Conservation (phyloP, 371 early-diverging fungal genomes). For the Syncephalastrum racemosum region DNA sequence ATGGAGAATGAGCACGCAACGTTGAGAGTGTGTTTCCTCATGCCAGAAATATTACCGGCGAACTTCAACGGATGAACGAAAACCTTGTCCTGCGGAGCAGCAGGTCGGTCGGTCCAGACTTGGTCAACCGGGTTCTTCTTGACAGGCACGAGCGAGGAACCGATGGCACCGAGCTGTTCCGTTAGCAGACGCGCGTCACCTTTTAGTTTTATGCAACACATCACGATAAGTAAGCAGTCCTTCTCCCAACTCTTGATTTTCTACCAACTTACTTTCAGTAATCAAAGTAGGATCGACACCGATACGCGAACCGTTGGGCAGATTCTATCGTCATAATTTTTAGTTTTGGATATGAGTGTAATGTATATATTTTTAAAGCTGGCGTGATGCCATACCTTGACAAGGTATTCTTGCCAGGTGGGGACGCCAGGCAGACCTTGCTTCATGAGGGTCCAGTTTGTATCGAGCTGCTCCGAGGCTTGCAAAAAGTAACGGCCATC, state of each 20-base stretch:
- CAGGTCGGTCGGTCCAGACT: conserved; percentile 79
- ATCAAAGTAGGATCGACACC: conserved; percentile 88
- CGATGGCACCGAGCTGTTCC: conserved; percentile 49
- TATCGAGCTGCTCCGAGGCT: conserved; percentile 90
- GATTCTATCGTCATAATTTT: conserved; percentile 32
- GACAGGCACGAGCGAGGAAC: conserved; percentile 58
- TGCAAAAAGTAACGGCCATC: conserved; percentile 99
- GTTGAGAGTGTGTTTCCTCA: not conserved
- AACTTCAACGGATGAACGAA: conserved; percentile 69
- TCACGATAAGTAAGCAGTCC: not conserved
- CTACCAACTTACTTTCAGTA: conserved; percentile 55
- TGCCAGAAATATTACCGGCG: conserved; percentile 54
- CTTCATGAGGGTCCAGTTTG: conserved; percentile 93
- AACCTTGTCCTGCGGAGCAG: conserved; percentile 61
- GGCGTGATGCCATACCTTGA: conserved; percentile 41
- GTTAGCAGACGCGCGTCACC: conserved; percentile 66
- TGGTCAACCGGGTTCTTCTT: conserved; percentile 76
- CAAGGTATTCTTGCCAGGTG: conserved; percentile 85
- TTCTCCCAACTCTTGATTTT: not conserved
- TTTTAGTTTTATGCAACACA: conserved; percentile 9
- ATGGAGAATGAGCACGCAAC: not conserved
- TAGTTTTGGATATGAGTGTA: not conserved
- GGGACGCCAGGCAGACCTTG: conserved; percentile 85
- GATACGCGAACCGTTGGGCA: conserved; percentile 70
- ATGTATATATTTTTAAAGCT: not conserved